Evolutionary conservation across 1,284 basidiomycete species (phyloP), one percentile per base, ranked within the genome.

Genomic region (Phlebopus sp.): DNA sequence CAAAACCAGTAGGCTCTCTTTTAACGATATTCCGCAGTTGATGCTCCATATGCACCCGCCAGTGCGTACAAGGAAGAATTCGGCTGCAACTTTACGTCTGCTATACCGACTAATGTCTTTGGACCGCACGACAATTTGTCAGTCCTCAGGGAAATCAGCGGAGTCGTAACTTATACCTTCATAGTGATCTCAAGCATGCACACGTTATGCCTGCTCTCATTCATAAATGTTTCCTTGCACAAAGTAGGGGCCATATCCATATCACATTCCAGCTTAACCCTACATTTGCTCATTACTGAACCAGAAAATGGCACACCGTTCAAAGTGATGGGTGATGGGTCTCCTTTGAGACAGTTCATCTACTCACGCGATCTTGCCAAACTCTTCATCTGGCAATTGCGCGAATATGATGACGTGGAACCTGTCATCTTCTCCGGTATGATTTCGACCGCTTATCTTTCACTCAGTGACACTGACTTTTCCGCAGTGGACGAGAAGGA

Each of bases 301-400:
- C 29, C 8, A 93, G 91, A 90, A 68, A 90, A 91, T 62, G 77
- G 76, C 46, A 89, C 86, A 1, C 84, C 87, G 1, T 92, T 95
- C 69, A 73, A 84, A 43, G 86, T 94, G n/a, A 71, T 81, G 46
- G 92, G 92, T 5, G 86, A 88, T 0, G 92, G 92, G 32, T 90
- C 86, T 57, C 92, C 92, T 5, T 76, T 95, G 30, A 81, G 92
- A 27, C 92, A 96, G 67, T 96, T 96, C 69, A 93, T 95, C 67
- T 95, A 91, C 71, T 94, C 92, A n/a, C 75, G 81, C 44, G 92
- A 95, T 69, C 82, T 96, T 44, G 92, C 92, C 44, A 94, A 90
- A 68, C 74, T 94, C 44, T 92, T 95, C 74, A 86, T 96, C 59
- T 96, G 92, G 92, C 83, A 86, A 74, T 72, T 95, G 52, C 75